Conservation (phyloP, 352 stramenopile species). For the Globisporangium perplexum region DNA sequence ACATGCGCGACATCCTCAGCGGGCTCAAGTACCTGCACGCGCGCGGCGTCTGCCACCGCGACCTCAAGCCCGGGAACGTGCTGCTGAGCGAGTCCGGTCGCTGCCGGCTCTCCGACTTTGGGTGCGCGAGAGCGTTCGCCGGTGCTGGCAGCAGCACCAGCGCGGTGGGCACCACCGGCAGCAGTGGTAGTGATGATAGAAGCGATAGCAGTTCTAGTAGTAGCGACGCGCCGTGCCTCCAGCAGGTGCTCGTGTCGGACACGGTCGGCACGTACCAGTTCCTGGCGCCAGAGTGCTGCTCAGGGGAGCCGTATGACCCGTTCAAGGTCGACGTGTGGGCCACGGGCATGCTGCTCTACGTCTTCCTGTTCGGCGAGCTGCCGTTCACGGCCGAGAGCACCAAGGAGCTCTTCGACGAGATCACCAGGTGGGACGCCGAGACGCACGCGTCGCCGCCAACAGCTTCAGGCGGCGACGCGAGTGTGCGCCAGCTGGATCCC, state of each 20-base stretch:
- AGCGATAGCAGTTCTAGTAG: background rate
- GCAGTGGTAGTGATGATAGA: background rate
- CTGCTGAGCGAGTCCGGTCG: constrained; percentile 72
- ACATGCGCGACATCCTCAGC: constrained; percentile 69
- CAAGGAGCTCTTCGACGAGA: constrained; percentile 80
- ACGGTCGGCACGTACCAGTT: constrained; percentile 91
- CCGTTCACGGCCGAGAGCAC: constrained; percentile 72
- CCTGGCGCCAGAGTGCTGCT: constrained; percentile 83
- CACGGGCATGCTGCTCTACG: constrained; percentile 77
- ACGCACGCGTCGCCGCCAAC: constrained; percentile 24
- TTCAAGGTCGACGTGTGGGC: constrained; percentile 86
- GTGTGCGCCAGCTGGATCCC: constrained; percentile 12
- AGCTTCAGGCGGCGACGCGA: background rate
- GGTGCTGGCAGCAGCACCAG: background rate
- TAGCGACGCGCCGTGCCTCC: background rate
- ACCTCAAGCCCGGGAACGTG: constrained; percentile 90
- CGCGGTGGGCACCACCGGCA: background rate
- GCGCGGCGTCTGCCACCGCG: constrained; percentile 76
- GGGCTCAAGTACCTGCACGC: constrained; percentile 79
- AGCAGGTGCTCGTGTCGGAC: constrained; percentile 41
- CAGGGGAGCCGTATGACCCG: constrained; percentile 74
- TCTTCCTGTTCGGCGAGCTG: constrained; percentile 79
- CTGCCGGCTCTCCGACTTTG: constrained; percentile 87
- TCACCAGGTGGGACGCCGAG: constrained; percentile 30
- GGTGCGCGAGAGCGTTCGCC: constrained; percentile 56